A percentile compares a stretch with the other conserved stretches of the same genome.
These are phyloP conservation scores for Boletus vermiculosoides DNA, from an alignment of 768 basidiomycete species.

Conservation along the genomic window DNA sequence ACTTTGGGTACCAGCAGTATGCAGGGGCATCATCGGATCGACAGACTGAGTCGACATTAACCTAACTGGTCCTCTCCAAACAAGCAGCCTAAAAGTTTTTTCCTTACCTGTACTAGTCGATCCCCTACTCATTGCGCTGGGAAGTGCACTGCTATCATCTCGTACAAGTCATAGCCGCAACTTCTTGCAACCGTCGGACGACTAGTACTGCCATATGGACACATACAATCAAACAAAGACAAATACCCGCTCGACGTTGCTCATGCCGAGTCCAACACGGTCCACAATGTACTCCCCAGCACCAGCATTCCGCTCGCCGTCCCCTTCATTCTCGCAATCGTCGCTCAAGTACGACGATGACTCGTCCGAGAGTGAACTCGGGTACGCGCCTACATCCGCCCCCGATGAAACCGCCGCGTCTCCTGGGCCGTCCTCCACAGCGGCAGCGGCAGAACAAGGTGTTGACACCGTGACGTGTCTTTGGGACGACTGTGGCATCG, in stretches of 20 bases:
- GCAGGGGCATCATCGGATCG: background rate
- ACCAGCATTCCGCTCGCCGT: slow-evolving; percentile 40
- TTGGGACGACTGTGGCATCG: slow-evolving; percentile 78
- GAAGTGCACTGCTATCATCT: no score
- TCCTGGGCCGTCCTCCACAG: slow-evolving; percentile 23
- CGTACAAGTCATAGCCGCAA: no score
- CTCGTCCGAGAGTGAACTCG: slow-evolving; percentile 28
- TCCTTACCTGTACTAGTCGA: background rate
- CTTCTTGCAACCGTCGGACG: no score
- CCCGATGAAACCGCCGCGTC: slow-evolving; percentile 19
- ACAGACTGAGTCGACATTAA: background rate
- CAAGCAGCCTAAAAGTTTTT: background rate
- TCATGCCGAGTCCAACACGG: background rate
- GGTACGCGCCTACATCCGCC: slow-evolving; percentile 11
- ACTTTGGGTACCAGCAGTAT: background rate
- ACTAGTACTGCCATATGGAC: no score
- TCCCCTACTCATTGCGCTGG: background rate
- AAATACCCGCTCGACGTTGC: slow-evolving; percentile 18
- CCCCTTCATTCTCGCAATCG: slow-evolving; percentile 39
- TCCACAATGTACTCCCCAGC: slow-evolving; percentile 37
- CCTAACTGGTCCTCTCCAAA: background rate
- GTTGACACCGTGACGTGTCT: slow-evolving; percentile 71
- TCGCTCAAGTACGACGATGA: slow-evolving; percentile 27
- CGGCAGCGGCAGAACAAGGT: slow-evolving; percentile 18
- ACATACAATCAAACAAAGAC: slow-evolving; percentile 15